A percentile compares a stretch with the other conserved stretches of the same genome.
Conservation (phyloP, 2,329 filamentous ascomycete genomes). For the Balansia obtecta region DNA sequence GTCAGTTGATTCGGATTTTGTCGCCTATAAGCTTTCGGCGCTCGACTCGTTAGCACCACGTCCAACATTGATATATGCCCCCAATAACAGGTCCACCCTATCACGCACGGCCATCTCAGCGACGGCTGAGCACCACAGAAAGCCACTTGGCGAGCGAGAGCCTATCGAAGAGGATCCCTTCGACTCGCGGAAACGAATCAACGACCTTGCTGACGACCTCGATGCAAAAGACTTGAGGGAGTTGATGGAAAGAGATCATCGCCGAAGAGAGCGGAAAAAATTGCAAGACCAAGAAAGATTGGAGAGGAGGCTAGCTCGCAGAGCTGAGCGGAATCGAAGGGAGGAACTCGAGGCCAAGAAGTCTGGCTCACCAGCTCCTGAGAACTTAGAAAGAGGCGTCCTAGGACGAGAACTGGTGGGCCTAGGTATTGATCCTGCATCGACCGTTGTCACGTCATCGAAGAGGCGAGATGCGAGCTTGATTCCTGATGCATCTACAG, state of each 20-base stretch:
- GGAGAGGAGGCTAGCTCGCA: slow-evolving; percentile 50
- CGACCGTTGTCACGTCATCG: slow-evolving; percentile 43
- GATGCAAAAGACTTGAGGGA: slow-evolving; percentile 76
- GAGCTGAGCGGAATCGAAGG: slow-evolving; percentile 53
- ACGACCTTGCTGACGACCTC: slow-evolving; percentile 71
- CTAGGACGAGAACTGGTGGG: slow-evolving; percentile 45
- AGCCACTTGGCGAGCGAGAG: slow-evolving; percentile 36
- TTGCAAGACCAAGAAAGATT: slow-evolving; percentile 54
- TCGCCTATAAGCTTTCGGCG: slow-evolving; percentile 66
- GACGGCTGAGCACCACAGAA: slow-evolving; percentile 36
- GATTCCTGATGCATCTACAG: slow-evolving; percentile 12
- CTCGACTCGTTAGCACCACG: slow-evolving; percentile 75
- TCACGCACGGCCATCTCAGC: slow-evolving; percentile 32
- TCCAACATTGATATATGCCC: slow-evolving; percentile 67
- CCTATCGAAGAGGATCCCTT: slow-evolving; percentile 49
- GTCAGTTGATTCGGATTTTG: slow-evolving; percentile 60
- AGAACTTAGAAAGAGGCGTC: slow-evolving; percentile 48
- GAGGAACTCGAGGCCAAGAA: slow-evolving; percentile 43
- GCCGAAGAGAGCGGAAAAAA: slow-evolving; percentile 64
- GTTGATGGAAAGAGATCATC: slow-evolving; percentile 78
- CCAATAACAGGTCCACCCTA: slow-evolving; percentile 46
- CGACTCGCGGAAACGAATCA: slow-evolving; percentile 48
- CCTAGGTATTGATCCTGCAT: slow-evolving; percentile 43
- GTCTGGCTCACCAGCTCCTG: slow-evolving; percentile 36
- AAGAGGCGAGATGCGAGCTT: slow-evolving; percentile 26